phyloP scores from a whole-genome alignment of 441 rosid species.

The Daphne laureola region DNA sequence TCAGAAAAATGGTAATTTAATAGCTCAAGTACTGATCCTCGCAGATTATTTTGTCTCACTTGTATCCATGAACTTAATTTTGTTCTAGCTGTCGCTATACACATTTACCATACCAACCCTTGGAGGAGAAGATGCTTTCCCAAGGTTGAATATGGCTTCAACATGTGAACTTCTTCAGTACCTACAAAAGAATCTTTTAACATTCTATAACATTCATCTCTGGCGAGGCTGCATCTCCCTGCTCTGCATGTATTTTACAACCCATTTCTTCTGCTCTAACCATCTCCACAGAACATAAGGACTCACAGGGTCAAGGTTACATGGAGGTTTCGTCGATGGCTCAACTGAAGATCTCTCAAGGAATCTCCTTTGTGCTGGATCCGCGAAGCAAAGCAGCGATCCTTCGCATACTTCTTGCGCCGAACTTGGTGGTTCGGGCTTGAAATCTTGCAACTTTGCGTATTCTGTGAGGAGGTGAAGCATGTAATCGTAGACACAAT shows the following conservation, averaged over 20 bases:
- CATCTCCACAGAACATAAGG: slow-evolving; percentile 24
- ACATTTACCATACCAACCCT: too few species aligned
- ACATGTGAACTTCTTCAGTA: too few species aligned
- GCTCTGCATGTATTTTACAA: slow-evolving; percentile 28
- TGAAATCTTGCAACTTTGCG: slow-evolving; percentile 57
- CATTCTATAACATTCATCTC: slow-evolving; percentile 13
- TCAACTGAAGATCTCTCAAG: slow-evolving; percentile 36
- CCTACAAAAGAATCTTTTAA: too few species aligned
- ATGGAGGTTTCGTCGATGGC: slow-evolving; percentile 38
- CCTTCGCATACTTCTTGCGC: slow-evolving; percentile 51
- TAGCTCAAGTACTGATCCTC: too few species aligned
- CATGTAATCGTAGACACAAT: slow-evolving; percentile 72
- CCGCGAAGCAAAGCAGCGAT: slow-evolving; percentile 67
- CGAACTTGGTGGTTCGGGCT: slow-evolving; percentile 53
- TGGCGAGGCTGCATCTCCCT: slow-evolving; percentile 26
- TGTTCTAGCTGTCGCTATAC: too few species aligned
- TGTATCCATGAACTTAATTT: too few species aligned
- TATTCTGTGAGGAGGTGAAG: slow-evolving; percentile 60
- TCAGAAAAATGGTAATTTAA: too few species aligned
- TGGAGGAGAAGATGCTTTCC: too few species aligned
- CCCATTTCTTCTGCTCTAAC: slow-evolving; percentile 31
- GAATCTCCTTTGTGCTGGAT: slow-evolving; percentile 33
- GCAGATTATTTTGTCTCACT: too few species aligned
- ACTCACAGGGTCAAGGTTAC: slow-evolving; percentile 35
- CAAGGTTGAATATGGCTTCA: too few species aligned